Percentiles rank a stretch among this genome's conserved stretches.
These are phyloP conservation scores for Heterobasidion occidentale DNA, from an alignment of 1,284 basidiomycete genomes.

Conservation along the genomic window DNA sequence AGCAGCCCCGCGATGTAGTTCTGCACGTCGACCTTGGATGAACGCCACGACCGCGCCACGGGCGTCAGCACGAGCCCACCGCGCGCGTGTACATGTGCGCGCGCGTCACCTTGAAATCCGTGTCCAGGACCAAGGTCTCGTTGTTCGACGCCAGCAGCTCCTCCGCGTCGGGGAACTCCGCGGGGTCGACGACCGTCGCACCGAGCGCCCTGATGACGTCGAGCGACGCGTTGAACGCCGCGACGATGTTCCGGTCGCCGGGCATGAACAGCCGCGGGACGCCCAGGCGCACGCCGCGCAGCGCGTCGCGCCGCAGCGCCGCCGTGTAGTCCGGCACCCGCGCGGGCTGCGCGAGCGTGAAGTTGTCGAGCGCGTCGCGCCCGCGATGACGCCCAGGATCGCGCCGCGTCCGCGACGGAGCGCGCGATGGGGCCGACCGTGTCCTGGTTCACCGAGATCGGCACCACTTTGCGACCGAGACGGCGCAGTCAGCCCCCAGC, in stretches of 20 bases:
- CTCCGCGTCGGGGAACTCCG: conserved; percentile 48
- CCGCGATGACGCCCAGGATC: conserved; percentile 53
- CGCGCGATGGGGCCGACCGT: conserved; percentile 57
- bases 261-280: conserved; percentile 30
- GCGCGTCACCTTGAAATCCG: conserved; percentile 46
- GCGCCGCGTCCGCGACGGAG: conserved; percentile 53
- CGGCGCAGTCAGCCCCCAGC: neutral
- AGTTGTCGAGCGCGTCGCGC: conserved; percentile 50
- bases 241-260: conserved; percentile 5
- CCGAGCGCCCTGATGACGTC: conserved; percentile 40
- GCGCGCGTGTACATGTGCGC: neutral
- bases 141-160: conserved; percentile 43
- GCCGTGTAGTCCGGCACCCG: conserved; percentile 47
- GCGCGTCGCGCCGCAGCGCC: conserved; percentile 39
- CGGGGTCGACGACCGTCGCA: conserved; percentile 55
- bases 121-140: conserved; percentile 43
- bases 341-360: conserved; percentile 47
- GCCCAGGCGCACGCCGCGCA: conserved; percentile 48
- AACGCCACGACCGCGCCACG: neutral
- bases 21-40: conserved; percentile 40
- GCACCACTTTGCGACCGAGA: conserved; percentile 1
- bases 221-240: conserved; percentile 16
- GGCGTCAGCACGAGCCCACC: neutral
- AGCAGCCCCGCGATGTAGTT: conserved; percentile 35
- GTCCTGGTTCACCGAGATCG: conserved; percentile 41